Evolutionary conservation across 139 green algal genomes (phyloP).

Genomic region (Picochlorum sp.): DNA sequence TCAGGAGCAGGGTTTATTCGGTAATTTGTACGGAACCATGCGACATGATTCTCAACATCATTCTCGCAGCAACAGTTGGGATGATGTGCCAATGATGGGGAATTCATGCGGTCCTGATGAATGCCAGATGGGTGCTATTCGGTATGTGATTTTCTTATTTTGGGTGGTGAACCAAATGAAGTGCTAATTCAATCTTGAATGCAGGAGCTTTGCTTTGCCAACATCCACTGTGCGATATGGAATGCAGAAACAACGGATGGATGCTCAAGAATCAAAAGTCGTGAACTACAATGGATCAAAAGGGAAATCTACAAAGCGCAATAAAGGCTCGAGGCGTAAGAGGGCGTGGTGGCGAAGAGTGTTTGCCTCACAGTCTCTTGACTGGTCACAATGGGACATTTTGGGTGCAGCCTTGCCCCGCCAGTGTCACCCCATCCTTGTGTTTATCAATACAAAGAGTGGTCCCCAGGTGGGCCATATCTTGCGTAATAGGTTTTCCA

Average conservation of each 20-base stretch:
- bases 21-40: no score
- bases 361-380: constrained; percentile 1
- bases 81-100: not conserved
- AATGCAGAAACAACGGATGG: no score
- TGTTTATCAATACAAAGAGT: constrained; percentile 69
- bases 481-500: constrained; percentile 53
- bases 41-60: no score
- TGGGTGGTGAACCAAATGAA: not conserved
- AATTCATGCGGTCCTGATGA: not conserved
- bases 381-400: constrained; percentile 19
- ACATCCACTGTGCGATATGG: not conserved
- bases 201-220: not conserved
- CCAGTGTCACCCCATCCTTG: constrained; percentile 36
- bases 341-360: constrained; percentile 17
- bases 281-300: not conserved
- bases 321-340: not conserved
- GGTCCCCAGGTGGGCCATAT: constrained; percentile 55
- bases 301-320: not conserved
- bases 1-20: not conserved
- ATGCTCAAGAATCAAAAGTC: not conserved
- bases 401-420: constrained; percentile 17
- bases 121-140: not conserved
- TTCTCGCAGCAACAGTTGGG: no score
- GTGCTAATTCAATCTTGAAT: not conserved
- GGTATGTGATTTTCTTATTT: not conserved